Conservation (phyloP, 192 early-diverging fungal species). For the Coemansia sp. region DNA sequence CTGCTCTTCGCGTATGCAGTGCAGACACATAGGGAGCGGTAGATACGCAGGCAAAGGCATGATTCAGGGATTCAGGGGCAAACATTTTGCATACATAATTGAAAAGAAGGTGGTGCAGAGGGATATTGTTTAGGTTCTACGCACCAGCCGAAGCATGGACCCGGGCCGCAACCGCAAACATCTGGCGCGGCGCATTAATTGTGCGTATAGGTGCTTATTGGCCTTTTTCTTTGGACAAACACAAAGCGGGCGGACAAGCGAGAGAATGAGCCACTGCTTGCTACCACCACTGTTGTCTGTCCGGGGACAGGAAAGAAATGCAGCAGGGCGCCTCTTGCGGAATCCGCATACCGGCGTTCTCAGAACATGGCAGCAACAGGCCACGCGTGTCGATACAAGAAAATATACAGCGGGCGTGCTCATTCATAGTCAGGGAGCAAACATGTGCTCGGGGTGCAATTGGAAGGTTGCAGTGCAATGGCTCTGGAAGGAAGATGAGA, state of each 20-base stretch:
- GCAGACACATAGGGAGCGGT: no score
- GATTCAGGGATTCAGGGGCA: no score
- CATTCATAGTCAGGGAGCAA: no score
- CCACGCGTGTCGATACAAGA: no score
- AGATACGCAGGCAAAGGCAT: no score
- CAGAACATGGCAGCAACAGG: no score
- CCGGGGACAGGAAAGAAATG: background rate
- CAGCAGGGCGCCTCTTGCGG: slow-evolving; percentile 1
- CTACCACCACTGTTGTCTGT: background rate
- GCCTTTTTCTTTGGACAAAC: slow-evolving; percentile 1
- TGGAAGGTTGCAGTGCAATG: background rate
- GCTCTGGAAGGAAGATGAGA: background rate
- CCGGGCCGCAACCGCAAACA: slow-evolving; percentile 1
- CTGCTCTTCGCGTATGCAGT: no score
- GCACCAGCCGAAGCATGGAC: background rate
- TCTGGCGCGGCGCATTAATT: slow-evolving; percentile 5
- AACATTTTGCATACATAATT: slow-evolving; percentile 5
- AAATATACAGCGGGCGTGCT: no score
- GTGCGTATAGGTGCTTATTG: slow-evolving; percentile 1
- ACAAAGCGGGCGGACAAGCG: no score
- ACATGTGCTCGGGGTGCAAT: no score
- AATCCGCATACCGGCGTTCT: background rate
- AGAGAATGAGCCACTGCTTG: no score
- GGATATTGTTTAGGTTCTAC: slow-evolving; percentile 1
- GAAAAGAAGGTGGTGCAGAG: slow-evolving; percentile 1